A percentile compares a stretch with the other conserved stretches of the same genome.
Conservation (phyloP, 495 filamentous ascomycete species). For the Talaromyces thailandensis region DNA sequence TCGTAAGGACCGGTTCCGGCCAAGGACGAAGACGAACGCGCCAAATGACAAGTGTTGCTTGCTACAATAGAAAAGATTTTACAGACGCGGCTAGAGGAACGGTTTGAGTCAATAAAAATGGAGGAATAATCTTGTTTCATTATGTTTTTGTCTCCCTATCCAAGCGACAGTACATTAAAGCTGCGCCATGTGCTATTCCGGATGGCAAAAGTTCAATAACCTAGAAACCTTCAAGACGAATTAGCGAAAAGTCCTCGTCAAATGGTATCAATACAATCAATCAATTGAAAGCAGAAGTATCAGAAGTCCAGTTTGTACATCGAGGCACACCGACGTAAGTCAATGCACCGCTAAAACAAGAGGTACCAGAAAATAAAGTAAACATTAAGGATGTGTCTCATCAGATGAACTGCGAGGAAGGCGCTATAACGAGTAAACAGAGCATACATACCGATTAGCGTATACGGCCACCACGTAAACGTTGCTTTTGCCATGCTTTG, state of each 20-base stretch:
- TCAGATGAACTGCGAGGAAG: constrained; percentile 18
- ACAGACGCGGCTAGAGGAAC: neutral
- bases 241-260: neutral
- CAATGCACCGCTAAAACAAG: constrained; percentile 47
- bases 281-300: constrained; percentile 15
- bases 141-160: neutral
- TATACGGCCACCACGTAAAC: neutral
- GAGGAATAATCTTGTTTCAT: neutral
- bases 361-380: constrained; percentile 55
- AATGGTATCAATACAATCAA: neutral
- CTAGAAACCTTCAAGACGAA: constrained; percentile 1
- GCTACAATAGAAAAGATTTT: neutral
- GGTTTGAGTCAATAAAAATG: neutral
- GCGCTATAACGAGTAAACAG: constrained; percentile 4
- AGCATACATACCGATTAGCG: constrained; percentile 21
- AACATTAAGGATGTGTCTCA: constrained; percentile 39
- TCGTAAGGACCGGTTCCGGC: too few relatives aligned
- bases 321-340: constrained; percentile 30
- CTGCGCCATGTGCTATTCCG: neutral
- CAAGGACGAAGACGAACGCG: too few relatives aligned
- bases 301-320: constrained; percentile 60
- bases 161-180: neutral
- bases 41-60: too few relatives aligned
- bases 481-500: neutral
- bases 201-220: too few relatives aligned